These are phyloP conservation scores for Leishmania turanica DNA, from an alignment of 208 protist species.

Conservation along the genomic window DNA sequence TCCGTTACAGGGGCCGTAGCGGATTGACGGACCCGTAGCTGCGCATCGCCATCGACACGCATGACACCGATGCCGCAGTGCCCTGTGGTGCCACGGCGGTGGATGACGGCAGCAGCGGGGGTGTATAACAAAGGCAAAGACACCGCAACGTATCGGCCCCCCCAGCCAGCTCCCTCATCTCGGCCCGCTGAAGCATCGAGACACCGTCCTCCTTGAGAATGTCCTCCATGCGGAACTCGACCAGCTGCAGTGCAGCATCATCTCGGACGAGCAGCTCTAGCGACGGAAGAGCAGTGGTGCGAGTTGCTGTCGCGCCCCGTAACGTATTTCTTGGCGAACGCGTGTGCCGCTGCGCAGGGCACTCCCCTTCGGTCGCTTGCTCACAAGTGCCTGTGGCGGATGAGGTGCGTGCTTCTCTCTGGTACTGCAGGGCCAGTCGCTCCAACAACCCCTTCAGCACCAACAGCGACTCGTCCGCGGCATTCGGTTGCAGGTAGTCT, in stretches of 20 bases:
- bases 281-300: not conserved
- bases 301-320: not conserved
- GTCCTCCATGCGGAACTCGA: conserved; percentile 29
- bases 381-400: not conserved
- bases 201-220: conserved; percentile 27
- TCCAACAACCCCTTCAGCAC: conserved; percentile 48
- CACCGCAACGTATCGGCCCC: conserved; percentile 17
- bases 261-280: not conserved
- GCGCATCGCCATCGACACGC: conserved; percentile 2
- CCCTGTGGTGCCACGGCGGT: not conserved
- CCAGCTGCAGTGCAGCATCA: conserved; percentile 17
- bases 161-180: conserved; percentile 16
- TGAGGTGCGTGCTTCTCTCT: not conserved
- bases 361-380: not conserved
- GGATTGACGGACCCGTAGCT: conserved; percentile 31
- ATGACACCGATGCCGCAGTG: not conserved
- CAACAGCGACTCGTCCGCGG: conserved; percentile 53
- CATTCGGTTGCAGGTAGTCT: conserved; percentile 66
- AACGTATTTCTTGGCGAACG: not conserved
- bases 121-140: conserved; percentile 20
- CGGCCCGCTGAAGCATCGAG: conserved; percentile 15
- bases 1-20: not conserved
- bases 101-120: not conserved
- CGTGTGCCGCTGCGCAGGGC: not conserved
- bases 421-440: conserved; percentile 30